Conservation (phyloP, 2,329 filamentous ascomycete genomes). For the Sclerotinia subarctica region DNA sequence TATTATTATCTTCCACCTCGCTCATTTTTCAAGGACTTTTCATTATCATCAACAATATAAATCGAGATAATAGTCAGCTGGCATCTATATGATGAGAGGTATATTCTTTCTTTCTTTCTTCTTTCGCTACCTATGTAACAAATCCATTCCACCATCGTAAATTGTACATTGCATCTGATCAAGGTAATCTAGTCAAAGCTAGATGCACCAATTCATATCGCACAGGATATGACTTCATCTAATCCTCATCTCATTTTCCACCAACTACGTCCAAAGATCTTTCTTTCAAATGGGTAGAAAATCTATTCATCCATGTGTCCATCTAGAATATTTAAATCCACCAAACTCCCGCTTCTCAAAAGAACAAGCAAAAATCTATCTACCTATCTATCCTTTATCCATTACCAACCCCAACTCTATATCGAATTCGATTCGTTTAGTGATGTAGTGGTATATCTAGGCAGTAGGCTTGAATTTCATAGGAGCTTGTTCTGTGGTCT, state of each 20-base stretch:
- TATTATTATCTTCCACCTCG: too few relatives aligned
- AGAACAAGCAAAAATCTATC: slow-evolving; percentile 5
- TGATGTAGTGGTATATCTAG: slow-evolving; percentile 22
- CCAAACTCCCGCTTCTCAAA: slow-evolving; percentile 7
- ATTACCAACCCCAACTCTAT: neutral
- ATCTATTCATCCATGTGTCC: neutral
- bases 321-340: neutral
- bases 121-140: neutral
- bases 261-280: neutral
- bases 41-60: too few relatives aligned
- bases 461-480: slow-evolving; percentile 61
- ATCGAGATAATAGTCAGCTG: too few relatives aligned
- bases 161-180: neutral
- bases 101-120: neutral
- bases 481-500: slow-evolving; percentile 53
- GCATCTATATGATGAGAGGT: neutral
- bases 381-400: neutral
- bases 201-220: neutral
- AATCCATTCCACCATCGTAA: neutral
- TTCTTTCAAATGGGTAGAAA: neutral
- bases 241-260: neutral
- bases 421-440: neutral
- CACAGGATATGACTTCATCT: neutral
- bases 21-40: too few relatives aligned
- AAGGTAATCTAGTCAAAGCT: neutral